Percentiles rank a stretch among this genome's conserved stretches.
Evolutionary conservation across 2,329 filamentous ascomycete species (phyloP).

Genomic region (Claviceps fusiformis): DNA sequence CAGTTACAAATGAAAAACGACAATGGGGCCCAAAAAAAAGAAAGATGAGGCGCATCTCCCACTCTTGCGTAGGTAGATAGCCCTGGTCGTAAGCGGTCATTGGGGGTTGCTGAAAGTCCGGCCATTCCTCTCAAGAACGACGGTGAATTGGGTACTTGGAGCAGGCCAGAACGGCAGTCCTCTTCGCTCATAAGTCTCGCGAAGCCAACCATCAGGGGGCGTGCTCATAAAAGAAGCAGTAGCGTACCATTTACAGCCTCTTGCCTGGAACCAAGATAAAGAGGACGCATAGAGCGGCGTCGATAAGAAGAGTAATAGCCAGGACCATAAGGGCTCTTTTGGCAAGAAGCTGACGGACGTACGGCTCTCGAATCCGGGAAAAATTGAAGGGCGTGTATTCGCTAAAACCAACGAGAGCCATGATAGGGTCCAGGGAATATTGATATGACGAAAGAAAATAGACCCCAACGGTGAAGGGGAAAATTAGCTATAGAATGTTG

Average conservation of each 20-base stretch:
- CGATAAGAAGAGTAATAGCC: conserved; percentile 58
- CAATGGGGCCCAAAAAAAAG: too few relatives aligned
- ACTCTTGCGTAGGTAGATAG: background rate
- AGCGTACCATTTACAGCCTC: conserved; percentile 39
- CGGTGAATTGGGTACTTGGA: background rate
- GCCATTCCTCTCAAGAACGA: conserved; percentile 3
- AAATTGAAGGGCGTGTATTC: conserved; percentile 96
- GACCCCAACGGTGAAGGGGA: conserved; percentile 83
- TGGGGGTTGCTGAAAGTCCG: background rate
- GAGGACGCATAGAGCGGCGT: conserved; percentile 70
- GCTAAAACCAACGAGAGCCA: conserved; percentile 79
- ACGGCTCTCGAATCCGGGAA: conserved; percentile 76
- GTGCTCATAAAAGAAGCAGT: background rate
- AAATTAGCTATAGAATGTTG: conserved; percentile 39
- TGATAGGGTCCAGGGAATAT: conserved; percentile 84
- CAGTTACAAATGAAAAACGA: background rate
- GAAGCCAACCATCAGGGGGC: background rate
- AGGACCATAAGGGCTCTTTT: conserved; percentile 76
- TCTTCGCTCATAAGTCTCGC: background rate
- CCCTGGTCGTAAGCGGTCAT: conserved; percentile 6
- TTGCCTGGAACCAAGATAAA: conserved; percentile 95
- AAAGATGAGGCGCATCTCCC: background rate
- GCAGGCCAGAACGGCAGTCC: background rate
- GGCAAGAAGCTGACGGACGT: conserved; percentile 71
- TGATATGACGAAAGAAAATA: conserved; percentile 87